These are phyloP conservation scores for Penicillium cosmopolitanum DNA, from an alignment of 495 filamentous ascomycete species.

Conservation along the genomic window DNA sequence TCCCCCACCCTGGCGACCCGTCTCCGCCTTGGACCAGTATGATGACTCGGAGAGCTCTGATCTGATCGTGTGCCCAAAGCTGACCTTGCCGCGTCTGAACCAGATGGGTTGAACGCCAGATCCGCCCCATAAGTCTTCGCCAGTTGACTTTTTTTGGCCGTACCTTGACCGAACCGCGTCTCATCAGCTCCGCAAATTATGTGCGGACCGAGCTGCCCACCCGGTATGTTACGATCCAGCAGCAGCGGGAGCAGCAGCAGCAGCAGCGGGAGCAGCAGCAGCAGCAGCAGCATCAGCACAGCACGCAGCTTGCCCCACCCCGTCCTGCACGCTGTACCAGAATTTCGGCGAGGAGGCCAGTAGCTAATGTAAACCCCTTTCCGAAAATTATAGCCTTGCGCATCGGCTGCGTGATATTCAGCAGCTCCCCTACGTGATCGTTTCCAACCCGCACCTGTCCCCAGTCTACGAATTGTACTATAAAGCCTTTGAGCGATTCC, in stretches of 20 bases:
- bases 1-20: conserved; percentile 75
- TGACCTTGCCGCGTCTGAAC: background rate
- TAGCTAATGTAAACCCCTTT: background rate
- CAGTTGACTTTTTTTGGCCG: conserved; percentile 95
- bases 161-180: conserved; percentile 83
- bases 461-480: conserved; percentile 98
- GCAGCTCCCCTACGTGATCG: conserved; percentile 91
- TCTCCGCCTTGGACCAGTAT: conserved; percentile 86
- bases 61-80: background rate
- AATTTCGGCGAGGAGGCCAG: background rate
- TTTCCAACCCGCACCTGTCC: conserved; percentile 91
- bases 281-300: background rate
- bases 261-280: background rate
- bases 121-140: conserved; percentile 83
- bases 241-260: background rate
- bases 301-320: background rate
- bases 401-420: conserved; percentile 98
- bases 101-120: conserved; percentile 86
- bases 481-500: conserved; percentile 87
- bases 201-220: conserved; percentile 93
- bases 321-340: background rate
- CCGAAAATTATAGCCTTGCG: conserved; percentile 62
- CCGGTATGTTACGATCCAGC: conserved; percentile 52
- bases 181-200: conserved; percentile 95
- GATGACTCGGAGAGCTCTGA: conserved; percentile 27